Evolutionary conservation across 176 grass and related monocot genomes (phyloP), one percentile per base, ranked within the genome.

Genomic region (Calamus simplicifolius): DNA sequence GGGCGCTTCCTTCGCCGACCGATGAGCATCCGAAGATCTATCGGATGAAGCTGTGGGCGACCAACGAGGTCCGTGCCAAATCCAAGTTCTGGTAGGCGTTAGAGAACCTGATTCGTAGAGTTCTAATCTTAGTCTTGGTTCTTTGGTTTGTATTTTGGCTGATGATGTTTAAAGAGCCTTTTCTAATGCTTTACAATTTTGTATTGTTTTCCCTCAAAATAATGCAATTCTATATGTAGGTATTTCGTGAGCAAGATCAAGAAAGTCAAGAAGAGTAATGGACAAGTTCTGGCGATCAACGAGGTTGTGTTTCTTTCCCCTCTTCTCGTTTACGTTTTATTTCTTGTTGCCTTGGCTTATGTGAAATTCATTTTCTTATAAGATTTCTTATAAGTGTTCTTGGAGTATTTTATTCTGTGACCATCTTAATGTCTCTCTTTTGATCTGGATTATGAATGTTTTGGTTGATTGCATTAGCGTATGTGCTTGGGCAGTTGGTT

Each of bases 21-120:
- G 86, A 96, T 80, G 91, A 96, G 57, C 86, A 87, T 67, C 86
- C 91, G 6, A 96, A 85, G 80, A 90, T 96, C 61, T 96, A 88
- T 74, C 80, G 86, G 63, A 96, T 96, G 86, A 96, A 96, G 77
- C 86, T 96, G 57, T 96, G 86, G 91, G 83, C 91, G 2, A 96
- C 91, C 27, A 87, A 96, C 56, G 91, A 96, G 75, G 91, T 96
- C 29, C 86, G 91, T 61, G 91, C 91, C 61, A 96, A 90, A 54
- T 82, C 77, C 31, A 96, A 96, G 62, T 96, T 96, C 68, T 96
- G 91, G 86, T 96, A 28, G 18, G 81, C 56, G 56, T 62, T 56
- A 54, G 6, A 10, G 35, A 13, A 43, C 35, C 10, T 23, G 8
- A 13, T 43, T 43, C 35, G 35, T 10, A 13, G 35, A 12, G 12